phyloP scores from a whole-genome alignment of 306 rosid genomes.

The Crotalaria pallida region DNA sequence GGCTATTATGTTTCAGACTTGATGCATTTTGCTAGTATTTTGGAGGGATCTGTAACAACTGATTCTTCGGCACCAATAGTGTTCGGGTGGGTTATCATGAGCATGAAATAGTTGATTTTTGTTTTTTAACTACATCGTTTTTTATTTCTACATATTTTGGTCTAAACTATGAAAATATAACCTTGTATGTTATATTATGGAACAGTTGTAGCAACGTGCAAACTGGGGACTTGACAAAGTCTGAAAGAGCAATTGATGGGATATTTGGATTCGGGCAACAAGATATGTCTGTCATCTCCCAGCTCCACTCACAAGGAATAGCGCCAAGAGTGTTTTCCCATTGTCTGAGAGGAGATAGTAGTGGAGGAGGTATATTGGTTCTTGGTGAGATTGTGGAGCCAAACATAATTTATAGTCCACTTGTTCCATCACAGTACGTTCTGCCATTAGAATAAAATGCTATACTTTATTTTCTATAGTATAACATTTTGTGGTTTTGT shows the following conservation, averaged over 20 bases:
- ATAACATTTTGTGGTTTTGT: background rate
- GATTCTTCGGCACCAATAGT: constrained; percentile 58
- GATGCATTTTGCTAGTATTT: constrained; percentile 61
- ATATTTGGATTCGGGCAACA: constrained; percentile 93
- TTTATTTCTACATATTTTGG: background rate
- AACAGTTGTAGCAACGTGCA: constrained; percentile 88
- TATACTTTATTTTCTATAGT: background rate
- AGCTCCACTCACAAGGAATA: constrained; percentile 59
- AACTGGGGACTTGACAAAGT: constrained; percentile 72
- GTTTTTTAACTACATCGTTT: background rate
- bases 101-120: background rate
- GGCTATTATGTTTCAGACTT: constrained; percentile 76
- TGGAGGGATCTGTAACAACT: constrained; percentile 37
- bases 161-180: constrained; percentile 25
- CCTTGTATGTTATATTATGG: constrained; percentile 27
- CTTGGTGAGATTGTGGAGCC: constrained; percentile 88
- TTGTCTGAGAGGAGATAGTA: constrained; percentile 77
- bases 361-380: constrained; percentile 89
- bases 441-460: constrained; percentile 7
- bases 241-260: constrained; percentile 83
- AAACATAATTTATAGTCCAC: constrained; percentile 72
- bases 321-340: constrained; percentile 83
- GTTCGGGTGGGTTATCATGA: constrained; percentile 62
- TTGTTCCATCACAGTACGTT: constrained; percentile 83
- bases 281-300: constrained; percentile 71